These are phyloP conservation scores for Erucastrum elatum DNA, from an alignment of 345 rosid species.

Conservation along the genomic window DNA sequence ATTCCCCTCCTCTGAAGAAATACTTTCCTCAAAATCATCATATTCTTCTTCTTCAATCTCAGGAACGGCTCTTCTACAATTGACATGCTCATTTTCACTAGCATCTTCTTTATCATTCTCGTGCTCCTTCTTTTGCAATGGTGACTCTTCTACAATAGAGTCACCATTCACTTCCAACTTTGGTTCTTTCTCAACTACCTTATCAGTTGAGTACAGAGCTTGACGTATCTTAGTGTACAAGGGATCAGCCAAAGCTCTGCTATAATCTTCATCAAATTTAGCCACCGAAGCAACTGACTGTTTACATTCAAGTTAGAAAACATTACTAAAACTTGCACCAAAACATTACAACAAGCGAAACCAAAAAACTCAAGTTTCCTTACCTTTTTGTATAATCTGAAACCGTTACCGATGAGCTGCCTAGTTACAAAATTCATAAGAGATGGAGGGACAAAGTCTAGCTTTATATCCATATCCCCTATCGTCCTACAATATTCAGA, in stretches of 20 bases:
- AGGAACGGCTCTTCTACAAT: conserved; percentile 34
- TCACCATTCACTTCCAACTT: conserved; percentile 12
- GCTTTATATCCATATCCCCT: conserved; percentile 76
- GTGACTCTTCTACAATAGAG: no score
- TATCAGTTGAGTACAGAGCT: conserved; percentile 47
- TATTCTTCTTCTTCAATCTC: conserved; percentile 65
- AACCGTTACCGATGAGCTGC: conserved; percentile 88
- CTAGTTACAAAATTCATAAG: conserved; percentile 87
- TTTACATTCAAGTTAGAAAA: conserved; percentile 9
- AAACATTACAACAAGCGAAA: not conserved
- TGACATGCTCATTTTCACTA: conserved; percentile 19
- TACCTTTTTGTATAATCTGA: conserved; percentile 93
- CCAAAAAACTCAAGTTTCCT: not conserved
- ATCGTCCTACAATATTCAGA: conserved; percentile 62
- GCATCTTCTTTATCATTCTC: not conserved
- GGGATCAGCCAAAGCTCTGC: conserved; percentile 63
- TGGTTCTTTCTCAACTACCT: conserved; percentile 20
- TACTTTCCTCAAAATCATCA: conserved; percentile 29
- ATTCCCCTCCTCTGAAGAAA: conserved; percentile 23
- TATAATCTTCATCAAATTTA: conserved; percentile 61
- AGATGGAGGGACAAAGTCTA: conserved; percentile 87
- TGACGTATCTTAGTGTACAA: conserved; percentile 57
- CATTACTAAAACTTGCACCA: not conserved
- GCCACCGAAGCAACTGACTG: conserved; percentile 75
- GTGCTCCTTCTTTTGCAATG: not conserved